Percentiles rank a stretch among this genome's conserved stretches.
These are phyloP conservation scores for Blastobotrys petasosporus DNA, from an alignment of 1,139 yeast species.

Conservation along the genomic window DNA sequence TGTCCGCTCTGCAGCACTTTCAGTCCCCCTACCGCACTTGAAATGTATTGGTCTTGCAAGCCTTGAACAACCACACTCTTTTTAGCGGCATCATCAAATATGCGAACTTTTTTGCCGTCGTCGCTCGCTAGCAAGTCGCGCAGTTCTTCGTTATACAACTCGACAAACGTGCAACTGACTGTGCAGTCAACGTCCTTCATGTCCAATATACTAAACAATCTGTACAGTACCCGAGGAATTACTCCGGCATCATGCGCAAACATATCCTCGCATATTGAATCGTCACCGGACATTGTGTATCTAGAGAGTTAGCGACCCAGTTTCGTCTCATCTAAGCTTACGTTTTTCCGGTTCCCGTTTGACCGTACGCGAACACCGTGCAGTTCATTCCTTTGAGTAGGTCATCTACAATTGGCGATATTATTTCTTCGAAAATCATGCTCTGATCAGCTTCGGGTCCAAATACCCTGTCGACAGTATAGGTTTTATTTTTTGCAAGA, in stretches of 20 bases:
- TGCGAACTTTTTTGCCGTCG: conserved; percentile 34
- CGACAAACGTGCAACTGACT: conserved; percentile 65
- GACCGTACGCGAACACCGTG: conserved; percentile 82
- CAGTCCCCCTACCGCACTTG: conserved; percentile 38
- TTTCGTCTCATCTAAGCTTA: conserved; percentile 1
- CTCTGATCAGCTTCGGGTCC: conserved; percentile 71
- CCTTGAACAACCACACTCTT: conserved; percentile 42
- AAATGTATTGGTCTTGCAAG: conserved; percentile 39
- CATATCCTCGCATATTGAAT: conserved; percentile 23
- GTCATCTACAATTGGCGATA: conserved; percentile 53
- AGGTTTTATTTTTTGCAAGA: conserved; percentile 39
- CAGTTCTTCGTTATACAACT: conserved; percentile 68
- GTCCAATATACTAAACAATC: conserved; percentile 19
- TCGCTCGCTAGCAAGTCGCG: conserved; percentile 47
- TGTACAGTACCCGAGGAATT: conserved; percentile 57
- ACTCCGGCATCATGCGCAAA: conserved; percentile 48
- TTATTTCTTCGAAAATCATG: conserved; percentile 53
- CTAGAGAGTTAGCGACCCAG: conserved; percentile 14
- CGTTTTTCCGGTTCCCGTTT: conserved; percentile 87
- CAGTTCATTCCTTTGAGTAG: conserved; percentile 52
- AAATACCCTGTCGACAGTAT: conserved; percentile 61
- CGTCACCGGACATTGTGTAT: conserved; percentile 77
- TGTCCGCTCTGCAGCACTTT: conserved; percentile 47
- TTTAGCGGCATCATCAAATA: conserved; percentile 38
- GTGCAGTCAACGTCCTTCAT: conserved; percentile 46